Evolutionary conservation across 2,329 filamentous ascomycete genomes (phyloP).

Genomic region (Lasiodiplodia theobromae): DNA sequence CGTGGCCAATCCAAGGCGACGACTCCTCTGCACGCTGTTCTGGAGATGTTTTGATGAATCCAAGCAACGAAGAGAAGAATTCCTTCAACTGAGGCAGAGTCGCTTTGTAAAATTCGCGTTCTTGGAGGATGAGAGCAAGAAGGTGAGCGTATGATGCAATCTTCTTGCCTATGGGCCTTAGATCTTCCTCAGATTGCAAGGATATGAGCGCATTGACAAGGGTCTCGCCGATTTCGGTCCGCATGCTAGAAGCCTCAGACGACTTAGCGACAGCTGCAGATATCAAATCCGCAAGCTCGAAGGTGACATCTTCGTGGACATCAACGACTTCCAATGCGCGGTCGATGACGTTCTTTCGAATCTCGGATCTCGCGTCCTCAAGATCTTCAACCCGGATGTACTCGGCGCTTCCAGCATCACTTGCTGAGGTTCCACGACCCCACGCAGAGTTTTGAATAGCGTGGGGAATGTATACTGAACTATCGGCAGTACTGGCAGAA

Average conservation of each 20-base stretch:
- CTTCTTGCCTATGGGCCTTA: constrained; percentile 66
- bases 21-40: constrained; percentile 75
- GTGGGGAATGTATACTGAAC: constrained; percentile 15
- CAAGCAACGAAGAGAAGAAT: constrained; percentile 76
- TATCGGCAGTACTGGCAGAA: not conserved
- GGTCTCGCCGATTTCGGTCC: constrained; percentile 79
- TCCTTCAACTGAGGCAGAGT: constrained; percentile 78
- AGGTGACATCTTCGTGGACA: constrained; percentile 84
- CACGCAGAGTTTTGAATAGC: constrained; percentile 11
- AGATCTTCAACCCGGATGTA: constrained; percentile 76
- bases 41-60: constrained; percentile 76
- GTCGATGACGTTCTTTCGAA: constrained; percentile 82
- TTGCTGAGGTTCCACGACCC: not conserved
- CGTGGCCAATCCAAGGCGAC: constrained; percentile 91
- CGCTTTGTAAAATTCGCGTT: constrained; percentile 78
- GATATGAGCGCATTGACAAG: constrained; percentile 83
- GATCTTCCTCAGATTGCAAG: constrained; percentile 64
- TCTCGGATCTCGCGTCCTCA: constrained; percentile 73
- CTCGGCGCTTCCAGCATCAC: constrained; percentile 34
- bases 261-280: constrained; percentile 71
- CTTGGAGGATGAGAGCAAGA: constrained; percentile 84
- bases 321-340: constrained; percentile 89
- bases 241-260: constrained; percentile 64
- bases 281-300: constrained; percentile 89
- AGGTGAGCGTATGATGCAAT: constrained; percentile 93